These are phyloP conservation scores for Chaetomium sp. DNA, from an alignment of 2,329 filamentous ascomycete genomes.

Conservation along the genomic window DNA sequence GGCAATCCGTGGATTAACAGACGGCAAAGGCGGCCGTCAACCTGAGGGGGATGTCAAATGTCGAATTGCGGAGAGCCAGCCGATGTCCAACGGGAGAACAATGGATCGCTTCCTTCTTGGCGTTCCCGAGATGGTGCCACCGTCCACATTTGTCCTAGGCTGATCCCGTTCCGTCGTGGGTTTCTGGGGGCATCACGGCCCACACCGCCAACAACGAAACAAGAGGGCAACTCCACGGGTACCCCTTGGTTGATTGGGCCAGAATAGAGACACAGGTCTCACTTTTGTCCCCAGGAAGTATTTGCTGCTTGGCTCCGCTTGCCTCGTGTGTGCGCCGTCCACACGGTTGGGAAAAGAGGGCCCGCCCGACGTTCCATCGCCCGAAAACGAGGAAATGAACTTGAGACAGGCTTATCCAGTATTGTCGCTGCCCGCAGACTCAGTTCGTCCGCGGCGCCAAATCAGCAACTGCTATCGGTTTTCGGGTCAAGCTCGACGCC, in stretches of 20 bases:
- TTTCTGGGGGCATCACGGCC: not conserved
- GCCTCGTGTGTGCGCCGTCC: not conserved
- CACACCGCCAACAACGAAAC: not conserved
- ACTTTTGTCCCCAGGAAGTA: not conserved
- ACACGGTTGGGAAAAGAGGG: not conserved
- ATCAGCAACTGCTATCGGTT: not conserved
- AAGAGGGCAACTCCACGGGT: not conserved
- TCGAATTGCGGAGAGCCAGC: conserved; percentile 1
- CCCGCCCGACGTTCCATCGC: not conserved
- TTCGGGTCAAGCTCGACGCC: not conserved
- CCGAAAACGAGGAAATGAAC: conserved; percentile 6
- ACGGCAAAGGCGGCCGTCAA: not conserved
- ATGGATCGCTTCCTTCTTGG: conserved; percentile 3
- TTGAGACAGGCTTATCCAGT: not conserved
- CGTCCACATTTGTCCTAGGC: conserved; percentile 7
- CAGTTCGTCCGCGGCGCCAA: not conserved
- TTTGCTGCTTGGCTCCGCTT: not conserved
- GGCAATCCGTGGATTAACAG: not conserved
- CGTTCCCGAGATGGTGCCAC: not conserved
- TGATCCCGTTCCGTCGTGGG: conserved; percentile 17
- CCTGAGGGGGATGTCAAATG: not conserved
- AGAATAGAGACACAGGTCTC: not conserved
- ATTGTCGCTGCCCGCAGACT: not conserved
- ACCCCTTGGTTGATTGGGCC: not conserved
- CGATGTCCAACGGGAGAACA: not conserved